phyloP scores from a whole-genome alignment of 495 filamentous ascomycete genomes.

The Corynascus novoguineensis region DNA sequence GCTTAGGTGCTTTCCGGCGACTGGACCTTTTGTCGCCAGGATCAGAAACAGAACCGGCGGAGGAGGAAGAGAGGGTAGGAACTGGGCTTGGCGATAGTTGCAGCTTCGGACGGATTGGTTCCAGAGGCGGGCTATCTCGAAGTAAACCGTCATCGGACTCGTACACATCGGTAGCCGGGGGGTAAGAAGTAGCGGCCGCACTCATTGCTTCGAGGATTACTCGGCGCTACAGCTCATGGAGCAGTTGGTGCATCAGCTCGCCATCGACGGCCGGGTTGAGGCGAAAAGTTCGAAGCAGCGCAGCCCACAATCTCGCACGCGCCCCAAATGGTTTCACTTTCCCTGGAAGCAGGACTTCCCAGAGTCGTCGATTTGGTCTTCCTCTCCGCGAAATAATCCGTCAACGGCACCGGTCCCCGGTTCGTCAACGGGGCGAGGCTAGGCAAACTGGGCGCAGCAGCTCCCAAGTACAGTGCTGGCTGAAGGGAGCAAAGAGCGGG shows the following conservation, averaged over 20 bases:
- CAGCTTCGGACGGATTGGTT: conserved; percentile 37
- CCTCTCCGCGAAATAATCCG: conserved; percentile 10
- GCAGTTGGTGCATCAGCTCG: conserved; percentile 24
- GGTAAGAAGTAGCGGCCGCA: conserved; percentile 34
- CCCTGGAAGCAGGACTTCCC: neutral
- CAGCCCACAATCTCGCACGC: neutral
- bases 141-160: conserved; percentile 43
- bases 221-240: conserved; percentile 26
- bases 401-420: conserved; percentile 10
- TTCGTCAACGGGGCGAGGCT: conserved; percentile 8
- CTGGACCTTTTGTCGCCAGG: conserved; percentile 37
- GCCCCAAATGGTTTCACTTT: neutral
- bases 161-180: conserved; percentile 39
- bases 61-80: conserved; percentile 25
- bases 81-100: conserved; percentile 36
- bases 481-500: conserved; percentile 18
- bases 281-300: neutral
- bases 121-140: conserved; percentile 39
- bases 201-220: conserved; percentile 40
- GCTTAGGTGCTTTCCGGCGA: conserved; percentile 37
- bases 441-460: conserved; percentile 11
- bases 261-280: conserved; percentile 26
- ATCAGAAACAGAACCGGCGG: conserved; percentile 38
- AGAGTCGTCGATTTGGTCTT: neutral
- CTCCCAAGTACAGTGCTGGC: conserved; percentile 21